A percentile compares a stretch with the other conserved stretches of the same genome.
Evolutionary conservation across 2,329 filamentous ascomycete species (phyloP).

Genomic region (Colletotrichum nymphaeae): DNA sequence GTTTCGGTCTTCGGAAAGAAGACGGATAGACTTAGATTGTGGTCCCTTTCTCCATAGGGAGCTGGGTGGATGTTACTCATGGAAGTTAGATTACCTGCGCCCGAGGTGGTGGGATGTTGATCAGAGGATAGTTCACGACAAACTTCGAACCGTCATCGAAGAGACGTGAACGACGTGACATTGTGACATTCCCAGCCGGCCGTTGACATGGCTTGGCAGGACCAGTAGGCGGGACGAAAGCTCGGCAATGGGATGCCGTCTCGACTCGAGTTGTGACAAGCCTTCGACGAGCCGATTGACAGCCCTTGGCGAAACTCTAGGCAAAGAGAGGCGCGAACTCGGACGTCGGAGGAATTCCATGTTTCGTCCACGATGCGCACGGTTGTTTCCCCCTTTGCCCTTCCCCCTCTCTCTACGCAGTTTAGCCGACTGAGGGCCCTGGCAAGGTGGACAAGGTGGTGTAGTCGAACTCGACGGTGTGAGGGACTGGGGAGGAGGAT

Average conservation of each 20-base stretch:
- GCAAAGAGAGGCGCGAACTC: slow-evolving; percentile 2
- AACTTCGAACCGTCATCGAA: neutral
- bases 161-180: slow-evolving; percentile 7
- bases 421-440: neutral
- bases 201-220: slow-evolving; percentile 28
- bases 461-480: neutral
- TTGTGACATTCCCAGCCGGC: slow-evolving; percentile 16
- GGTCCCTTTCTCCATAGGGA: slow-evolving; percentile 7
- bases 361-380: slow-evolving; percentile 31
- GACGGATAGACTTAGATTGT: slow-evolving; percentile 17
- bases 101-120: neutral
- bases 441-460: neutral
- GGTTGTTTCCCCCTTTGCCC: slow-evolving; percentile 11
- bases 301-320: slow-evolving; percentile 30
- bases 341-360: slow-evolving; percentile 17
- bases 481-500: neutral
- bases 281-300: slow-evolving; percentile 31
- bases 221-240: slow-evolving; percentile 30
- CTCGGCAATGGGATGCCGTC: slow-evolving; percentile 26
- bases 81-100: neutral
- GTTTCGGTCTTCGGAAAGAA: slow-evolving; percentile 23
- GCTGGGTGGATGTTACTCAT: neutral
- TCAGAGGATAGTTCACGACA: neutral
- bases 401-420: neutral
- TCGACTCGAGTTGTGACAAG: slow-evolving; percentile 26